Percentiles rank a stretch among this genome's conserved stretches.
Conservation (phyloP, 805 yeast genomes). For the Metschnikowia picachoensis region DNA sequence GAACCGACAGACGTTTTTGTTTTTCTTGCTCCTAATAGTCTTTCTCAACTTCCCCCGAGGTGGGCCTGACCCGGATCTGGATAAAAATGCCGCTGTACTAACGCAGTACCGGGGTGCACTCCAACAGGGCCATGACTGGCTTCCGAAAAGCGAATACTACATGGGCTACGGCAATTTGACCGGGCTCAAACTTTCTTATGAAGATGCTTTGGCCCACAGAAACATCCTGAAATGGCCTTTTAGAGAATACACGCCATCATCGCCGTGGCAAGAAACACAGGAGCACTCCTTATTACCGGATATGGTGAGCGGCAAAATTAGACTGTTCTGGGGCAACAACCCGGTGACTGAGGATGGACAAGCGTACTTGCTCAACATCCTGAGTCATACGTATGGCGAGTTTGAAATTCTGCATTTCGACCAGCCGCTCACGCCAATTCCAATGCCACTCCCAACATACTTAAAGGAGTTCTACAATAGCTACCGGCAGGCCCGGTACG, state of each 20-base stretch:
- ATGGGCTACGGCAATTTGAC: constrained; percentile 68
- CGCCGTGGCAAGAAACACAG: constrained; percentile 45
- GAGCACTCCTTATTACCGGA: constrained; percentile 59
- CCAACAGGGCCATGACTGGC: constrained; percentile 12
- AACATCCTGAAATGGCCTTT: constrained; percentile 56
- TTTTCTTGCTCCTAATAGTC: constrained; percentile 30
- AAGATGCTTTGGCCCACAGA: constrained; percentile 47
- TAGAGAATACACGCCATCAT: constrained; percentile 40
- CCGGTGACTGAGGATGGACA: constrained; percentile 10
- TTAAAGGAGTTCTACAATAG: constrained; percentile 28
- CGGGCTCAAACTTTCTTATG: constrained; percentile 65
- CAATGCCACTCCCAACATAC: constrained; percentile 27
- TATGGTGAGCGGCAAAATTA: constrained; percentile 45
- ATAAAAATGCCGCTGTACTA: constrained; percentile 25
- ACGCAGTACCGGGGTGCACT: constrained; percentile 24
- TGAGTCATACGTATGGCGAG: constrained; percentile 45
- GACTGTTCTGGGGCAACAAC: constrained; percentile 47
- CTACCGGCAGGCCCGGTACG: constrained; percentile 22
- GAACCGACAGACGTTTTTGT: constrained; percentile 34
- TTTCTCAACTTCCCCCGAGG: constrained; percentile 31
- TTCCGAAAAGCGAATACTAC: constrained; percentile 41
- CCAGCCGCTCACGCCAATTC: constrained; percentile 14
- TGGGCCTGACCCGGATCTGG: constrained; percentile 26
- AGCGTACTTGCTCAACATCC: constrained; percentile 42
- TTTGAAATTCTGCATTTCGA: constrained; percentile 23